Base-by-base conservation (phyloP, 2,329 filamentous ascomycete genomes). In the Talaromyces sp. region DNA sequence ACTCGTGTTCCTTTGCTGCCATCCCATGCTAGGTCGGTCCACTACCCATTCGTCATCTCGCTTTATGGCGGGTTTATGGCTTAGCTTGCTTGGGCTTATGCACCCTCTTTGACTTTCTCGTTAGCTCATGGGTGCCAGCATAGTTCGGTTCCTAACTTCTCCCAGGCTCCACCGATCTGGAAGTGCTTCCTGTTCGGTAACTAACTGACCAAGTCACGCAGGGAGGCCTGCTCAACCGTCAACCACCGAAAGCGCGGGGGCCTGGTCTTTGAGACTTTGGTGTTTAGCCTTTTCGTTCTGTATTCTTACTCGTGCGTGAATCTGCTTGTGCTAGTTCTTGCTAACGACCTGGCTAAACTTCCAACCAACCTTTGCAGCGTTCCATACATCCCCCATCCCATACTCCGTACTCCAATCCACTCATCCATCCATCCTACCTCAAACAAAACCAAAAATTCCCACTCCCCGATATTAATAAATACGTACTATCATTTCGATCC, bases 121-220 rank as follows among this genome's bases (percentile, higher is more conserved):
- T 60, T 60, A 31, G 33, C 28, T 50, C 25, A n/a, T 50, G 46
- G 46, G 31, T 25, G 46, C 46, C 28, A 52, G 28, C 48, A 52
- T 54, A 35, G 50, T 37, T 35, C 40, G 25, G 28, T 55, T 61
- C 48, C 25, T 31, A 21, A 25, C 46, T 60, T 50, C 46, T 57
- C 69, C 67, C 69, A 68, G 48, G 54, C 55, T 74, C 75, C 73
- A 71, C 73, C 69, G 71, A 74, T 68, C 69, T 72, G 69, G 70
- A 69, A 69, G 50, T 37, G 50, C 31, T 54, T 18, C 46, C 46
- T 48, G 44, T 48, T 48, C 21, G 44, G 44, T 48, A 21, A 12
- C 14, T n/a, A 18, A 2, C 14, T 18, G 9, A 28, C 28, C n/a
- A n/a, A n/a, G n/a, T n/a, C n/a, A n/a, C n/a, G n/a, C n/a, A n/a